Base-by-base conservation (phyloP, 305 asterid species). In the Euphrasia arctica region DNA sequence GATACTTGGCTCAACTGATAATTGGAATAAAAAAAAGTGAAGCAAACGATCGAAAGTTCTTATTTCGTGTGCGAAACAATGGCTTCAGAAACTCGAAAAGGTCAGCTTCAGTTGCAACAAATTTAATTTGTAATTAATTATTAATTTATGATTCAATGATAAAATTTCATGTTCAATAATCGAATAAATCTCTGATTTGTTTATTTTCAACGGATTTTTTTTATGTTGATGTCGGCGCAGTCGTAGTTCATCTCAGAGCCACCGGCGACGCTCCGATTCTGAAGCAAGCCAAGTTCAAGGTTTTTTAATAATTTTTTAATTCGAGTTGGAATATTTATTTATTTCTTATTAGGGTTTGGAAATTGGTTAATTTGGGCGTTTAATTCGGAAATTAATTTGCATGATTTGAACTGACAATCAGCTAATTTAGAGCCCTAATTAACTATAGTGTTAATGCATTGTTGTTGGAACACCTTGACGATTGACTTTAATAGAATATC, bases 221-320 rank as follows among this genome's bases (percentile, higher is more conserved):
- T 47, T 31, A 18, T 48, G 3, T 64, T 61, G 47, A 48, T 63
- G 61, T 70, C 65, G 68, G 32, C 74, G 74, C 80, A 91, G 98
- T 91, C 60, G 91, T 91, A 9, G 86, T 91, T 75, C 98, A 88
- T 73, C 83, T 88, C 45, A 83, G 98, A 75, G 96, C 96, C 29
- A 91, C 98, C 29, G 98, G 98, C 9, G 96, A 91, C 31, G 96
- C 96, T 3, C 94, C 96, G 25, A 91, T 91, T 63, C 91, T 91
- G 69, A 91, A 86, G 74, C 97, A 86, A 75, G 76, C 97, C 15
- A 91, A 91, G 75, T 88, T 91, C 83, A 91, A 91, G 97, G 97
- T 90, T 57, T 14, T 65, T 50, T 32, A 18, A 18, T 25, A 8
- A 28, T 12, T 18, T 59, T 31, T 15, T 4, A 4, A 18, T 1